Evolutionary conservation across 768 basidiomycete genomes (phyloP).

Genomic region (Wakefieldia striispora): DNA sequence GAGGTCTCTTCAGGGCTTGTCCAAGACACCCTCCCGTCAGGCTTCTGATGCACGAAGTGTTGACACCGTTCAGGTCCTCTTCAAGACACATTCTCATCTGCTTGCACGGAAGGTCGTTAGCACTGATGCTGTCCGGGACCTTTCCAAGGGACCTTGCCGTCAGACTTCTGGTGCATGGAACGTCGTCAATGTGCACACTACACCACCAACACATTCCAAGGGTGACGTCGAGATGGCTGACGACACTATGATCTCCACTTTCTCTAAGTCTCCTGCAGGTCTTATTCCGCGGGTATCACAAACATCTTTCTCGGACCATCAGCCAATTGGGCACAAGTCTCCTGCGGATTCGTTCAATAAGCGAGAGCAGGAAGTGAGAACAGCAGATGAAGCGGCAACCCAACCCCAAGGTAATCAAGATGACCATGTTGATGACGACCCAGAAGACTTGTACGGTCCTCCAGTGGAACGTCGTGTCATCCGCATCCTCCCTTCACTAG

Average conservation of each 20-base stretch:
- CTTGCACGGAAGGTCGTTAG: too few species aligned
- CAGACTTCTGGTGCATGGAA: too few species aligned
- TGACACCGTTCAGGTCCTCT: background rate
- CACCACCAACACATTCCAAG: too few species aligned
- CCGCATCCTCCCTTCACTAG: conserved; percentile 26
- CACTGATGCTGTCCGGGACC: too few species aligned
- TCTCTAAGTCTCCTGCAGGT: too few species aligned
- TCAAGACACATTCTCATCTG: too few species aligned
- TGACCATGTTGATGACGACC: conserved; percentile 16
- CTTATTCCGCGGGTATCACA: too few species aligned
- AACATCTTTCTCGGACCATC: too few species aligned
- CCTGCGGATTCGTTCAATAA: too few species aligned
- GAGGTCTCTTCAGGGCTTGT: background rate
- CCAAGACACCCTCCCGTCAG: background rate
- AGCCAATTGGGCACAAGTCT: background rate
- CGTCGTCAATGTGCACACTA: too few species aligned
- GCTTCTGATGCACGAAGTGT: background rate
- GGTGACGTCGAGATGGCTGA: conserved; percentile 11
- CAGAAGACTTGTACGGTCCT: conserved; percentile 29
- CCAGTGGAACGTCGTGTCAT: conserved; percentile 25
- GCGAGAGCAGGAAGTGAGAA: background rate
- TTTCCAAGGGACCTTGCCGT: too few species aligned
- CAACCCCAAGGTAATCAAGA: conserved; percentile 2
- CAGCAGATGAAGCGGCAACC: background rate
- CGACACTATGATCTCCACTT: background rate